Evolutionary conservation across 148 eudicot genomes (phyloP).

Genomic region (Silene uniflora): DNA sequence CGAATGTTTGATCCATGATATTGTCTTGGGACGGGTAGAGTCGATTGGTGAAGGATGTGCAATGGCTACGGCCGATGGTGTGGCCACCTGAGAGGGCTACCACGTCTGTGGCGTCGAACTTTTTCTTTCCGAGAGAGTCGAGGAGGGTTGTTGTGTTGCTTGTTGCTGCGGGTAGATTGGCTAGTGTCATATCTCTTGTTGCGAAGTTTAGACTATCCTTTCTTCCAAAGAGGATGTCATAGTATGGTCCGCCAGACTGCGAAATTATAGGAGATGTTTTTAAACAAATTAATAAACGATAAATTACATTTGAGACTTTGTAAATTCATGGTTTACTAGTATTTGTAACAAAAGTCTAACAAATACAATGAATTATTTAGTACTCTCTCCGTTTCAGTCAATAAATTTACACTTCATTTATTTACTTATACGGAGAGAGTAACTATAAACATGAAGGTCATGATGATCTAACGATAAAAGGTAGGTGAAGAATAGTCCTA

Average conservation of each 20-base stretch:
- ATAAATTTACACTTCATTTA: no score
- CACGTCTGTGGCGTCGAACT: constrained; percentile 28
- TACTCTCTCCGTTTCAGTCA: no score
- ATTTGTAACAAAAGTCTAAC: no score
- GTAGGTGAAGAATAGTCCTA: not conserved
- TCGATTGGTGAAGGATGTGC: constrained; percentile 27
- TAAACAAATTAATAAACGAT: no score
- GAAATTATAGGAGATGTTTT: not conserved
- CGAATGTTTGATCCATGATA: constrained; percentile 29
- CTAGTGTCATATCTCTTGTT: constrained; percentile 14
- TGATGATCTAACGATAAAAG: not conserved
- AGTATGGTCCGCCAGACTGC: constrained; percentile 44
- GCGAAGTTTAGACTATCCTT: constrained; percentile 35
- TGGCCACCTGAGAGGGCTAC: constrained; percentile 53
- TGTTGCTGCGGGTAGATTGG: constrained; percentile 34
- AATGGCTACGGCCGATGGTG: constrained; percentile 42
- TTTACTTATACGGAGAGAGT: no score
- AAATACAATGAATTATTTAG: no score
- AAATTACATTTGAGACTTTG: no score
- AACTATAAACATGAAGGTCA: no score
- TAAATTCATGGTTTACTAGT: no score
- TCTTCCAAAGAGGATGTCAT: constrained; percentile 37
- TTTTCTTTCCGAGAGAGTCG: constrained; percentile 15
- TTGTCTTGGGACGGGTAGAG: constrained; percentile 39
- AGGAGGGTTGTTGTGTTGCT: constrained; percentile 33